Percentiles rank a stretch among this genome's conserved stretches.
Conservation (phyloP, 768 basidiomycete genomes). For the Ramaria rubella region DNA sequence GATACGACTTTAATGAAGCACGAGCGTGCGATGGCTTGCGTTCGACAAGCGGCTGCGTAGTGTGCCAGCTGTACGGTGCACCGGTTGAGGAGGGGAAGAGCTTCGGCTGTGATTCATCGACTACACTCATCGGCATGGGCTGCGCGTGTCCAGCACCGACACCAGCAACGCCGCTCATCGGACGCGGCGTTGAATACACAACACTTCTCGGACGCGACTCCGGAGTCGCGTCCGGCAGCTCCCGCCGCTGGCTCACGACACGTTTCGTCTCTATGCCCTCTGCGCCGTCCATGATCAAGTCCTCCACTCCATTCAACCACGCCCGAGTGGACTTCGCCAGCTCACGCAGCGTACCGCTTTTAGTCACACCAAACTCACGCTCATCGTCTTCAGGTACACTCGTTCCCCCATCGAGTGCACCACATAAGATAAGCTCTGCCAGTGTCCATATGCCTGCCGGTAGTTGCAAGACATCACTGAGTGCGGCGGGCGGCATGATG, state of each 20-base stretch:
- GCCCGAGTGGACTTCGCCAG: background rate
- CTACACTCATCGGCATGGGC: too few species aligned
- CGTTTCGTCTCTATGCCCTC: too few species aligned
- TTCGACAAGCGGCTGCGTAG: too few species aligned
- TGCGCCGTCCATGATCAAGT: background rate
- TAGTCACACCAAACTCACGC: background rate
- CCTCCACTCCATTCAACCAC: background rate
- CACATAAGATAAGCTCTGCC: conserved; percentile 29
- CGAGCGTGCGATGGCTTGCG: too few species aligned
- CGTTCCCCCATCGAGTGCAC: conserved; percentile 33
- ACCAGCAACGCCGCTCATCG: too few species aligned
- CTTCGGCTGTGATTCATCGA: too few species aligned
- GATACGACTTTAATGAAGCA: too few species aligned
- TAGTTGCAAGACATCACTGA: conserved; percentile 17
- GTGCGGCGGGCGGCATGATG: conserved; percentile 23
- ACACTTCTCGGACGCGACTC: too few species aligned
- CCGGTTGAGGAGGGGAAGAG: too few species aligned
- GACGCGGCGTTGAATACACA: too few species aligned
- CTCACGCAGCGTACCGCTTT: background rate
- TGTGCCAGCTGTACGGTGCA: too few species aligned
- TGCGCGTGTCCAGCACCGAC: too few species aligned
- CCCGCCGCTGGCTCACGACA: background rate
- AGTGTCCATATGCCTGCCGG: conserved; percentile 25
- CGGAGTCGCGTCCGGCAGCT: background rate
- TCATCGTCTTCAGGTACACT: conserved; percentile 6